Base-by-base conservation (phyloP, 768 basidiomycete species). In the Tricholoma saponaceum region DNA sequence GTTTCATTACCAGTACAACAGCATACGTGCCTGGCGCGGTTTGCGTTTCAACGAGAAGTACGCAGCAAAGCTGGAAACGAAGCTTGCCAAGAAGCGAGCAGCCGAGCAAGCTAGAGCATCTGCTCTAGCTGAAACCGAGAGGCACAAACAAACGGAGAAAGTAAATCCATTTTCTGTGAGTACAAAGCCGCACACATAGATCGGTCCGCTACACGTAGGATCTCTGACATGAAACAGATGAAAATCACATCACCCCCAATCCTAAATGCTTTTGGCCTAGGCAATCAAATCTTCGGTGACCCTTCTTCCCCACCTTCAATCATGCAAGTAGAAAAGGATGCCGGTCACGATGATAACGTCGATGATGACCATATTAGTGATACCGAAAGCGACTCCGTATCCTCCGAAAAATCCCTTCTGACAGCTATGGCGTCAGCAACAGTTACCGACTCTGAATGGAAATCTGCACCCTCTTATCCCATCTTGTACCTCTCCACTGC, bases 21-120 rank as follows among this genome's bases (percentile, higher is more conserved):
- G 92, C 64, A 75, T 94, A 52, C 84, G 93, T 20, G 92, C 89
- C 28, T 95, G 88, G 85, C 79, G 93, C 57, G 87, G 85, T 7
- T 66, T 93, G 50, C 79, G 86, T 26, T 83, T 78, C 63, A 93
- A 95, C 66, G 78, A 82, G 54, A 77, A 76, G 54, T 95, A 92
- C 67, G 94, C 92, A 10, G 77, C 76, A 28, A 89, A 90, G 66
- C 77, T 94, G 1, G 79, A 84, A 65, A 76, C 76, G 60, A 86
- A 85, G 66, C 71, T 76, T 5, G 74, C 73, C 12, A 71, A 59
- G 43, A 77, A 75, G 58, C 67, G 67, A 47, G 72, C 72, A 56
- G 71, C 72, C 51, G 72, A 74, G 50, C 73, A 70, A 52, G 69
- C 76, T 2, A 77, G 78, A 62, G 66, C 70, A 37, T 65, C 67